Evolutionary conservation across 2,329 filamentous ascomycete species (phyloP), one percentile per base, ranked within the genome.

Genomic region (Alternaria hordeiaustralica): DNA sequence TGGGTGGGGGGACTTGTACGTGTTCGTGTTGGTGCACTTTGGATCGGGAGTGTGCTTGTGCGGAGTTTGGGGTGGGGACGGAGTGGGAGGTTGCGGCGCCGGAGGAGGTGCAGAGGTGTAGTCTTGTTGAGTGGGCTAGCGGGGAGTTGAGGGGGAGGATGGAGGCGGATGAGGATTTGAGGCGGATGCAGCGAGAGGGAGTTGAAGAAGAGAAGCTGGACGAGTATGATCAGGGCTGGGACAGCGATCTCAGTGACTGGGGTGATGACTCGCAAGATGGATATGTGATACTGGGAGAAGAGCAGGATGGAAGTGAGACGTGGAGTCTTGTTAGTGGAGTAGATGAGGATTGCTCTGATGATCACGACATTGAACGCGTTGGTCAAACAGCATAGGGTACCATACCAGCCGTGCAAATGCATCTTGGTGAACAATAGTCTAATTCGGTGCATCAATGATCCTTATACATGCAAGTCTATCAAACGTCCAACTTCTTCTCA

Each of bases 401-500:
- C 8, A 41, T 18, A 41, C 36, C 36, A 41, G 36, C 36, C 9
- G 9, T 41, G 36, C 8, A 23, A 51, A 13, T 20, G 15, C 49
- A n/a, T 21, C 18, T 51, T 23, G 6, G 30, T 36, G 18, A 51
- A 36, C 18, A 23, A 36, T 11, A 15, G 15, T 51, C 11, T 53
- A 20, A 8, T 36, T 41, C 5, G 28, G 20, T 20, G 18, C 0
- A 6, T 41, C 20, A 12, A 25, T 23, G 13, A 36, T 15, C 11
- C 9, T 6, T 8, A 25, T 33, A 5, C 20, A 23, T 41, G 13
- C 30, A 41, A 12, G 20, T 44, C 44, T 10, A 20, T 66, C 51
- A 71, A 44, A 69, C 64, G 0, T 65, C 58, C 4, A 68, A 36
- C 47, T 69, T 64, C 54, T 68, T 64, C 60, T 66, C 61, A 18